Evolutionary conservation across 805 yeast genomes (phyloP).

Genomic region (Blastobotrys chiropterorum): DNA sequence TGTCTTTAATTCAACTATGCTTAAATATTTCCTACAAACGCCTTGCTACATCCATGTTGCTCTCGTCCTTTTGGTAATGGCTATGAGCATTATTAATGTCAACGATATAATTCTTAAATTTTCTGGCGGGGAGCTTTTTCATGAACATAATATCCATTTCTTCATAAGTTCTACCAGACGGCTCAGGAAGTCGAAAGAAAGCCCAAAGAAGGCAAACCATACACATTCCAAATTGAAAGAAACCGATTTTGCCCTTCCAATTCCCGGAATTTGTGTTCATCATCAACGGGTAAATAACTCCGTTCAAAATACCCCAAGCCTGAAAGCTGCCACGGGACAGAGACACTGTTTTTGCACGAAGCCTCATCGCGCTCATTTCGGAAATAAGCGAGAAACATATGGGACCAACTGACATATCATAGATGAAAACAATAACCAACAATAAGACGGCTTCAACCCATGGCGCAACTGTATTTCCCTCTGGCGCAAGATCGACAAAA

Average conservation of each 20-base stretch:
- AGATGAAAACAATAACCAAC: conserved; percentile 39
- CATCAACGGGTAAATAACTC: conserved; percentile 37
- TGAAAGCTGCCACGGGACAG: conserved; percentile 33
- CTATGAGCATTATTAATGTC: not conserved
- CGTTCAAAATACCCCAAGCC: conserved; percentile 18
- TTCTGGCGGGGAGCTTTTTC: conserved; percentile 25
- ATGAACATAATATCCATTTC: conserved; percentile 52
- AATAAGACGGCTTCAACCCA: conserved; percentile 39
- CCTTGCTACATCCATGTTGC: not conserved
- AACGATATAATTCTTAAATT: conserved; percentile 13
- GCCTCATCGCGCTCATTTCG: conserved; percentile 38
- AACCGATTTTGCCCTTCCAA: conserved; percentile 44
- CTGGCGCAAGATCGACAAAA: conserved; percentile 30
- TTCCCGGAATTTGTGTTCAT: conserved; percentile 42
- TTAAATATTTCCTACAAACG: no score
- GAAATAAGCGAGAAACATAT: conserved; percentile 36
- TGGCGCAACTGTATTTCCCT: conserved; percentile 16
- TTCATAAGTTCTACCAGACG: conserved; percentile 50
- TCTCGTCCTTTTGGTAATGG: not conserved
- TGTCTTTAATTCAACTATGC: no score
- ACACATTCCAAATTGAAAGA: conserved; percentile 39
- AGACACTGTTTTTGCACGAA: conserved; percentile 39
- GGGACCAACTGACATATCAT: conserved; percentile 41
- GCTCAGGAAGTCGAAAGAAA: conserved; percentile 53
- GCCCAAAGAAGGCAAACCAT: conserved; percentile 35